Evolutionary conservation across 768 basidiomycete species (phyloP).

Genomic region (Boletus reticuloceps): DNA sequence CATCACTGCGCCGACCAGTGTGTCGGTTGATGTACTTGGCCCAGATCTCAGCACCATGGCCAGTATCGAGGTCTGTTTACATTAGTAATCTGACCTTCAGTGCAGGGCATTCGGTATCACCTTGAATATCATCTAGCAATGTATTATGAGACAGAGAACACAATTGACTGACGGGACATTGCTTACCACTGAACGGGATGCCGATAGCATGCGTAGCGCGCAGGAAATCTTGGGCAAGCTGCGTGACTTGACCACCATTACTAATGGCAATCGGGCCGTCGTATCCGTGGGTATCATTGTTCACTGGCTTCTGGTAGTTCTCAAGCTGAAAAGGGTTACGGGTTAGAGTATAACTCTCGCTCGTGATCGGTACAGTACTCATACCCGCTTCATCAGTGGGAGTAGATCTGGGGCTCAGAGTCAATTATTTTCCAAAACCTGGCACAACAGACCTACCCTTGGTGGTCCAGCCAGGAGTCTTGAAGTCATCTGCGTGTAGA

Average conservation of each 20-base stretch:
- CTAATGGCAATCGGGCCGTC: slow-evolving; percentile 73
- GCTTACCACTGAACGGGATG: slow-evolving; percentile 62
- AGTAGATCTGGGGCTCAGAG: slow-evolving; percentile 46
- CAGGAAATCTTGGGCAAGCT: slow-evolving; percentile 70
- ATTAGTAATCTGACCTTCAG: neutral
- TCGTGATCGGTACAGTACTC: neutral
- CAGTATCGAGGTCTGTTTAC: slow-evolving; percentile 48
- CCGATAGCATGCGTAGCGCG: slow-evolving; percentile 59
- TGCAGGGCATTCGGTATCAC: neutral
- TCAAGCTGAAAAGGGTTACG: slow-evolving; percentile 43
- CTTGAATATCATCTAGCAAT: too few relatives aligned
- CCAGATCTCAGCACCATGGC: slow-evolving; percentile 69
- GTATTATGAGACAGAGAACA: too few relatives aligned
- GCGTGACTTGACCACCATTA: slow-evolving; percentile 63
- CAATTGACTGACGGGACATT: too few relatives aligned
- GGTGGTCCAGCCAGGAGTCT: slow-evolving; percentile 64
- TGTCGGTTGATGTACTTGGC: slow-evolving; percentile 76
- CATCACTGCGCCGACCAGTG: slow-evolving; percentile 69
- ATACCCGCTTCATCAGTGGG: slow-evolving; percentile 68
- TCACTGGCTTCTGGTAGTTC: slow-evolving; percentile 73
- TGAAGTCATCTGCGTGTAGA: slow-evolving; percentile 58
- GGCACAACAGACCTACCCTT: slow-evolving; percentile 40
- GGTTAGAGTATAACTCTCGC: neutral
- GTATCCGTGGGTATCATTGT: slow-evolving; percentile 68
- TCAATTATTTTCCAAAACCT: neutral